Evolutionary conservation across 176 grass and related monocot genomes (phyloP), one percentile per base, ranked within the genome.

Genomic region (Raddia guianensis): DNA sequence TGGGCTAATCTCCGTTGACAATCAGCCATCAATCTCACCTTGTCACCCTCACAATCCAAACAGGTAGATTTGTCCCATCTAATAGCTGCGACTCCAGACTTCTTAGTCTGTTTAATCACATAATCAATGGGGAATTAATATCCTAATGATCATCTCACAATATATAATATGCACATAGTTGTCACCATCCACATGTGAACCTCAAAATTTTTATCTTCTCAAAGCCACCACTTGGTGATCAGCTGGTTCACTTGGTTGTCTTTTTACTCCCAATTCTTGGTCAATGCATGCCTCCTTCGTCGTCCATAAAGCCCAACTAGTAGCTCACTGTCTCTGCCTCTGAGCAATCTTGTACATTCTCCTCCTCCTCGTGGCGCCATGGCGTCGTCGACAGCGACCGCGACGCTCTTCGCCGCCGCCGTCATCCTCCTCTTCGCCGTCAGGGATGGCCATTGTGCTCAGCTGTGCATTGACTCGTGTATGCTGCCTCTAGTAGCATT

Each of bases 391-490:
- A 5, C 67, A 6, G 53, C 76, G 80, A 68, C 33, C 15, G 35
- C 51, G 3, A 20, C 67, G 3, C 44, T 84, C 45, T 20, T 86
- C 43, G 3, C 76, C 82, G 42, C 59, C 32, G 58, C 87, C 66
- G 14, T 66, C 27, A 40, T 89, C 35, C 40, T 94, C 42, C 15
- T 86, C n/a, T 1, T 91, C 56, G 53, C 84, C 68, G 67, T 82
- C 50, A 63, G 4, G 54, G 76, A 83, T 6, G 75, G 83, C 73
- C 73, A 84, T 75, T 82, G 83, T 52, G 80, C 84, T 1, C 67
- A 83, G 40, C 6, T 94, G 72, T 94, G 92, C 89, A 89, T 86
- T 58, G 89, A 94, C 68, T 94, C 89, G 1, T 72, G 92, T 94
- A 79, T 7, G 68, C 42, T 1, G 48, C 48, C 43, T 70, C 81